Base-by-base conservation (phyloP, 2,329 filamentous ascomycete species). In the Uncinocarpus reesii region DNA sequence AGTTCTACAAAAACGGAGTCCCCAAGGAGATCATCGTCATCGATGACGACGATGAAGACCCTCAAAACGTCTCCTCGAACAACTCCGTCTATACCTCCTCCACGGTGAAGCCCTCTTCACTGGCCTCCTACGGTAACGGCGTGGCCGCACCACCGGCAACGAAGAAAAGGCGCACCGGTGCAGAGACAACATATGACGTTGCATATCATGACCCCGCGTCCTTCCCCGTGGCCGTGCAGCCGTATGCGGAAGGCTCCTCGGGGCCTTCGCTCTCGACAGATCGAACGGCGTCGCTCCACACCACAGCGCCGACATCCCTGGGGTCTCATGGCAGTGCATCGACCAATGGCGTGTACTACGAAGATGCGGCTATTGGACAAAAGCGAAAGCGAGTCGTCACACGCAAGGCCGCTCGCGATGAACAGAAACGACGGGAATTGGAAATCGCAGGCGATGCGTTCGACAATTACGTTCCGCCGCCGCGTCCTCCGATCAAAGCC, bases 1-100 rank as follows among this genome's bases (percentile, higher is more conserved):
- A 76, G 55, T 92, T 89, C 62, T 90, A 89, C 65, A 83, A 83
- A 62, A 89, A 90, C 64, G 86, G 86, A 3, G 70, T 88, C 21
- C 86, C 86, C 20, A 83, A 86, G 62, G 86, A 92, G 69, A 80
- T 92, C 61, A 90, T 92, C 60, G 80, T 90, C 58, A 92, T 92
- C 59, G 80, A 84, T 55, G 74, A 73, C 56, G 54, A 56, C 29
- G 54, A 56, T 34, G 66, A 69, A 53, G 83, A 89, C 11, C 45
- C 24, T 11, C 50, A 57, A 4, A 53, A 59, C n/a, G 49, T 11
- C n/a, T 31, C 41, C 24, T 16, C 47, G 1, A 29, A 24, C 38
- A 41, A 34, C 42, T 32, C 35, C 5, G 35, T 23, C 11, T 47
- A 47, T 15, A 34, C 35, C 7, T 35, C 45, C 1, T 41, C 45